phyloP scores from a whole-genome alignment of 495 filamentous ascomycete species.

The Hypoxylon rickii region DNA sequence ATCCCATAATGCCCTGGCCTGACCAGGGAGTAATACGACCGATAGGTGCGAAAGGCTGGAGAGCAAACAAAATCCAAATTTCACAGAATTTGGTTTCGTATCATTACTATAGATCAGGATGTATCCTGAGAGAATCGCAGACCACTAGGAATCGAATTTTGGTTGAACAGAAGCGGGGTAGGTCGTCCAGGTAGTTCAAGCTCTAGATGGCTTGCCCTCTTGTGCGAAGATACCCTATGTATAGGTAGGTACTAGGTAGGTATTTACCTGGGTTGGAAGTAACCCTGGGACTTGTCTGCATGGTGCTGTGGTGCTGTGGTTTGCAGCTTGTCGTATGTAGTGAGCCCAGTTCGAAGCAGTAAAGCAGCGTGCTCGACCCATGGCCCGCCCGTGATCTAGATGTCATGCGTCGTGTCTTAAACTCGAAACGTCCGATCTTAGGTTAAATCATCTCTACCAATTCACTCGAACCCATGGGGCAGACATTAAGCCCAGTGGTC shows the following conservation, averaged over 20 bases:
- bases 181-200: neutral
- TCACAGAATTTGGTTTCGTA: too few relatives aligned
- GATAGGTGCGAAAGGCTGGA: too few relatives aligned
- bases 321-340: too few relatives aligned
- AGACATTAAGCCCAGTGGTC: neutral
- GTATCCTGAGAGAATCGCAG: too few relatives aligned
- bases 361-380: neutral
- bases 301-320: too few relatives aligned
- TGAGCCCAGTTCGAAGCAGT: too few relatives aligned
- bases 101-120: too few relatives aligned
- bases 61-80: too few relatives aligned
- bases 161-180: neutral
- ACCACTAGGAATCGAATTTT: neutral
- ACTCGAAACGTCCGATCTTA: neutral
- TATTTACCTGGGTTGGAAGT: too few relatives aligned
- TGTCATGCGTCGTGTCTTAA: slow-evolving; percentile 1
- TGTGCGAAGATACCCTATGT: neutral
- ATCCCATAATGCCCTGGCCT: neutral
- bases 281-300: too few relatives aligned
- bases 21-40: neutral
- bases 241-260: neutral
- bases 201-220: neutral
- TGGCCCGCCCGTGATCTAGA: neutral
- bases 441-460: neutral
- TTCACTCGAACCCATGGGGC: slow-evolving; percentile 7